A percentile compares a stretch with the other conserved stretches of the same genome.
phyloP scores from a whole-genome alignment of 2,329 filamentous ascomycete genomes.

The Xylariaceae sp. region DNA sequence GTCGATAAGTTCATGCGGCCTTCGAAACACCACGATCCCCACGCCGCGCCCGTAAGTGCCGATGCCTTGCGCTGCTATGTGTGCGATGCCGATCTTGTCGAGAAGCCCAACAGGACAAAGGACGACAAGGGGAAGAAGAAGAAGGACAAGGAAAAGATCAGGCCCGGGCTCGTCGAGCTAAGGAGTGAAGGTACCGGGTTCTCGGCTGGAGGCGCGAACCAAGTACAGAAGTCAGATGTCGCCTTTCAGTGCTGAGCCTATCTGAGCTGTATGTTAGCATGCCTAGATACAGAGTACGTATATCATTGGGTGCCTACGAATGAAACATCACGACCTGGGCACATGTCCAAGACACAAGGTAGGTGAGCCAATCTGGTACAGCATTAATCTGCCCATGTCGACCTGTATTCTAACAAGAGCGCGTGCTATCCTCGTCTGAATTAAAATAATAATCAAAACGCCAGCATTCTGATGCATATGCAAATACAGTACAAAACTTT shows the following conservation, averaged over 20 bases:
- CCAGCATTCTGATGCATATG: no score
- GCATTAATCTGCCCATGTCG: no score
- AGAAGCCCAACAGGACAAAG: constrained; percentile 15
- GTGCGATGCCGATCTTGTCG: constrained; percentile 71
- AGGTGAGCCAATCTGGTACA: no score
- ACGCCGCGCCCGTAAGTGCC: constrained; percentile 27
- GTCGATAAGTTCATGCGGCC: constrained; percentile 77
- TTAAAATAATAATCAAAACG: no score
- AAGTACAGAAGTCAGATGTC: constrained; percentile 73
- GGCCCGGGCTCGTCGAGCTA: constrained; percentile 72
- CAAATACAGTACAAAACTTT: no score
- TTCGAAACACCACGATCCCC: constrained; percentile 48
- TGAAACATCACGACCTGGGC: no score
- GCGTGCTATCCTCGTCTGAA: no score
- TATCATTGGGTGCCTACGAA: not conserved
- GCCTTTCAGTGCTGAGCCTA: constrained; percentile 71
- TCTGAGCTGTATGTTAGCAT: not conserved
- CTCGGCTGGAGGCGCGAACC: constrained; percentile 76
- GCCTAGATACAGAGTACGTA: constrained; percentile 1
- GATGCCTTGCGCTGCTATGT: constrained; percentile 71
- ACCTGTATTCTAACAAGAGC: no score
- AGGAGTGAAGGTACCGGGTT: constrained; percentile 89
- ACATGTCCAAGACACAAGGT: no score
- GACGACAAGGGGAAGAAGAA: constrained; percentile 25
- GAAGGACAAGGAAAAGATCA: constrained; percentile 51